Evolutionary conservation across 208 protist species (phyloP), one percentile per base, ranked within the genome.

Genomic region (Wallacemonas sp.): DNA sequence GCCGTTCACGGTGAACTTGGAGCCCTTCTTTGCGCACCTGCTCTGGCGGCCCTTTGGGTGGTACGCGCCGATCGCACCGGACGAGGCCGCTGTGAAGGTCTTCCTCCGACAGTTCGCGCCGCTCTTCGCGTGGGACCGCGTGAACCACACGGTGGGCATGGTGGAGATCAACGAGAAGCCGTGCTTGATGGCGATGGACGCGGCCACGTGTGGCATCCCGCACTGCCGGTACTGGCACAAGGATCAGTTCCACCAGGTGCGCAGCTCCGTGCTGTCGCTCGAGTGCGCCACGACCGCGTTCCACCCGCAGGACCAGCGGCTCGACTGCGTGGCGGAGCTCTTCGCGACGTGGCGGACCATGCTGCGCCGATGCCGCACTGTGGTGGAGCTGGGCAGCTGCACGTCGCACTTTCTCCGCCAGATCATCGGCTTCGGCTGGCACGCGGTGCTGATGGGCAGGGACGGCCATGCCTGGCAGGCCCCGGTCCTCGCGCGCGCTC

Each of bases 141-240:
- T 65, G 10, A 41, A 70, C 22, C 20, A 31, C 28, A 36, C 26
- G 1, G 81, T 80, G 38, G 48, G 39, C 62, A 52, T 49, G 11
- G 81, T 62, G 3, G 64, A 77, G 20, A 77, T 88, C 25, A 83
- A 86, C 52, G 77, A 88, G 44, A 80, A 89, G 70, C 80, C 81
- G n/a, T 94, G 89, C 44, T 50, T 90, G 20, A 67, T 92, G 73
- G 85, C 77, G 59, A 46, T 41, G 5, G 50, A 48, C 22, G 63
- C 50, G 20, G 33, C 29, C 18, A 12, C 57, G 22, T 92, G 86
- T 62, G 55, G 46, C 20, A 88, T 77, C 57, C 46, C 70, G 0
- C 70, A 59, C 10, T 93, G 87, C 42, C 67, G 72, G 18, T 93
- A 89, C 61, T 89, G 77, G 83, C 87, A 93, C 69, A n/a, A 55